Evolutionary conservation across 805 yeast species (phyloP).

Genomic region (Wickerhamiella domercqiae): DNA sequence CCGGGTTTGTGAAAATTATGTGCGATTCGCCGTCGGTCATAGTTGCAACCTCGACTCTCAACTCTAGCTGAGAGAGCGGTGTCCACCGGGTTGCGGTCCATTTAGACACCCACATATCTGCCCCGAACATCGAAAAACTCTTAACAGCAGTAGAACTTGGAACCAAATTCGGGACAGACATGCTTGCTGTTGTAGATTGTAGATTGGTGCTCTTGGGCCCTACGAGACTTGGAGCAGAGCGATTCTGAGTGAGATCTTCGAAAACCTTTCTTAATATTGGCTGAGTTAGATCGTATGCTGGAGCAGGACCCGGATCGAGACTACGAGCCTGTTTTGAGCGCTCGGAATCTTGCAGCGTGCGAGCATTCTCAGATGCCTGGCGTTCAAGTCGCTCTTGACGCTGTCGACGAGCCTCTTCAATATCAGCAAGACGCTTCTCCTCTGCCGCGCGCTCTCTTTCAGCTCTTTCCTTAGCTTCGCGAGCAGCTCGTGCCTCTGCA

Average conservation of each 20-base stretch:
- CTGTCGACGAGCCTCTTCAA: background rate
- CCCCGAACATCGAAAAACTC: constrained; percentile 8
- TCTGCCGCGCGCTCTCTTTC: background rate
- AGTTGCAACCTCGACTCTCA: constrained; percentile 13
- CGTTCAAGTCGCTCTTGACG: background rate
- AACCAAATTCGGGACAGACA: background rate
- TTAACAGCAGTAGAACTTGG: constrained; percentile 8
- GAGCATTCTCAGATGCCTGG: background rate
- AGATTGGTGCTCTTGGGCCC: background rate
- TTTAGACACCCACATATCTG: constrained; percentile 17
- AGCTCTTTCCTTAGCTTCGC: constrained; percentile 3
- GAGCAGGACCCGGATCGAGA: constrained; percentile 9
- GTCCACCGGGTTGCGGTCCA: constrained; percentile 17
- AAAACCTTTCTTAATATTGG: constrained; percentile 9
- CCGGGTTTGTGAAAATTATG: constrained; percentile 2
- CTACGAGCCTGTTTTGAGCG: background rate
- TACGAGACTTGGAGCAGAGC: constrained; percentile 6
- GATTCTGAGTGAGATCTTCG: constrained; percentile 9
- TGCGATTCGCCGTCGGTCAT: constrained; percentile 2
- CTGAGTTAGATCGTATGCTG: constrained; percentile 3
- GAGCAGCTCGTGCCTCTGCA: constrained; percentile 1
- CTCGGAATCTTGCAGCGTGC: background rate
- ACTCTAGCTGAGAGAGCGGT: constrained; percentile 18
- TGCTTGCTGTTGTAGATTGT: background rate
- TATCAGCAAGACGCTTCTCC: background rate